These are phyloP conservation scores for Detonula confervacea DNA, from an alignment of 352 stramenopile species.

Conservation along the genomic window DNA sequence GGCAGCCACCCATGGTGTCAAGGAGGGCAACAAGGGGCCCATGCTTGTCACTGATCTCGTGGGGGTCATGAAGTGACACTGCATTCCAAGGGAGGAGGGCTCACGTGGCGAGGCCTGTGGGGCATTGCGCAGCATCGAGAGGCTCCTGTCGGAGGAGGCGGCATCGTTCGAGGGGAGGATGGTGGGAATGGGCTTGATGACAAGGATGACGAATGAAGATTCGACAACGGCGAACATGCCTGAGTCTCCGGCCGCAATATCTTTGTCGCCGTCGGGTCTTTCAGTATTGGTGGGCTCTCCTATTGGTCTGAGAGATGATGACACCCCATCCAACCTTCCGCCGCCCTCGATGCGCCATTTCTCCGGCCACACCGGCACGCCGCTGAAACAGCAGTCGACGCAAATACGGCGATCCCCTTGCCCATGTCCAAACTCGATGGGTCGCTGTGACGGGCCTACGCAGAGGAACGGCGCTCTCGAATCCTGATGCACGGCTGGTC, in stretches of 20 bases:
- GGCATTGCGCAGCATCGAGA: slow-evolving; percentile 33
- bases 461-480: slow-evolving; percentile 62
- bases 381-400: background rate
- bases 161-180: slow-evolving; percentile 45
- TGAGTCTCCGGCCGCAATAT: background rate
- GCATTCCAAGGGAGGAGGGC: slow-evolving; percentile 43
- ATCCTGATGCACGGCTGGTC: slow-evolving; percentile 64
- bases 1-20: slow-evolving; percentile 46
- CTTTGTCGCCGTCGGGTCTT: slow-evolving; percentile 29
- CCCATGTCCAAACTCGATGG: slow-evolving; percentile 48
- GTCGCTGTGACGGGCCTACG: slow-evolving; percentile 60
- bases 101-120: slow-evolving; percentile 28
- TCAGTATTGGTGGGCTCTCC: slow-evolving; percentile 29
- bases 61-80: slow-evolving; percentile 53
- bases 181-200: slow-evolving; percentile 36
- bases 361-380: background rate
- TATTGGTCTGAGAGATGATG: slow-evolving; percentile 4
- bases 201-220: no score
- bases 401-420: slow-evolving; percentile 9
- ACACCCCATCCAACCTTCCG: background rate
- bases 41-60: slow-evolving; percentile 60
- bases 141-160: slow-evolving; percentile 26
- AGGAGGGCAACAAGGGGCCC: slow-evolving; percentile 12
- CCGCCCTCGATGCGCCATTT: background rate
- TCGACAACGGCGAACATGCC: background rate